phyloP scores from a whole-genome alignment of 805 yeast genomes.

The Wickerhamomyces bovis region DNA sequence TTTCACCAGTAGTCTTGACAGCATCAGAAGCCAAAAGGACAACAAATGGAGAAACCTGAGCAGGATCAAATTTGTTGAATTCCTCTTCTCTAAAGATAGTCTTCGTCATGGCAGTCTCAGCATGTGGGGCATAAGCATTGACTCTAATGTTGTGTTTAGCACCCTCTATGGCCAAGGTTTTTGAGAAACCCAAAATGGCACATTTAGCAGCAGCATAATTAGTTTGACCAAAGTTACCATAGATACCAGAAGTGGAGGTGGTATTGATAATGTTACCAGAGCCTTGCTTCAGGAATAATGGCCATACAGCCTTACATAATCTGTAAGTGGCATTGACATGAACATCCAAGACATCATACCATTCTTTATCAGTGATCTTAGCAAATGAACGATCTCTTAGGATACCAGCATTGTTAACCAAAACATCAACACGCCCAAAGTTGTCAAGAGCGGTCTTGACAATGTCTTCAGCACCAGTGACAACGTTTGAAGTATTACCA shows the following conservation, averaged over 20 bases:
- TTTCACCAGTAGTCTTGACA: conserved; percentile 65
- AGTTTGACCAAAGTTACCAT: conserved; percentile 97
- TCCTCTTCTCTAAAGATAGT: conserved; percentile 79
- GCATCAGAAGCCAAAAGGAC: conserved; percentile 73
- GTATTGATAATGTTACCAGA: conserved; percentile 83
- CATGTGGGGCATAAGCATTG: conserved; percentile 92
- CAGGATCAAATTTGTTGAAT: conserved; percentile 77
- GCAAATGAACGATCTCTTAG: conserved; percentile 82
- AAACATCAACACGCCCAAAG: conserved; percentile 79
- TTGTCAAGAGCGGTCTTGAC: conserved; percentile 68
- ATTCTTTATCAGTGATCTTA: conserved; percentile 78
- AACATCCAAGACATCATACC: conserved; percentile 75
- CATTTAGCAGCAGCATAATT: conserved; percentile 93
- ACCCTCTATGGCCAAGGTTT: conserved; percentile 89
- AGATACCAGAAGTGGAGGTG: conserved; percentile 93
- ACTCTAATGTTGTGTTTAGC: conserved; percentile 67
- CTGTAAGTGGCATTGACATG: conserved; percentile 79
- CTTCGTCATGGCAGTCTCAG: conserved; percentile 95
- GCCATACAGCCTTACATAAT: conserved; percentile 90
- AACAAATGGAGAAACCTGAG: conserved; percentile 85
- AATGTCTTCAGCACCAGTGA: conserved; percentile 64
- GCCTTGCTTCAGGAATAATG: conserved; percentile 70
- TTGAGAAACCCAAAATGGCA: conserved; percentile 79
- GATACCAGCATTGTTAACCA: conserved; percentile 93
- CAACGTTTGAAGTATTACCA: conserved; percentile 78